Percentiles rank a stretch among this genome's conserved stretches.
Conservation (phyloP, 352 stramenopile species). For the Pythium plurisporium region DNA sequence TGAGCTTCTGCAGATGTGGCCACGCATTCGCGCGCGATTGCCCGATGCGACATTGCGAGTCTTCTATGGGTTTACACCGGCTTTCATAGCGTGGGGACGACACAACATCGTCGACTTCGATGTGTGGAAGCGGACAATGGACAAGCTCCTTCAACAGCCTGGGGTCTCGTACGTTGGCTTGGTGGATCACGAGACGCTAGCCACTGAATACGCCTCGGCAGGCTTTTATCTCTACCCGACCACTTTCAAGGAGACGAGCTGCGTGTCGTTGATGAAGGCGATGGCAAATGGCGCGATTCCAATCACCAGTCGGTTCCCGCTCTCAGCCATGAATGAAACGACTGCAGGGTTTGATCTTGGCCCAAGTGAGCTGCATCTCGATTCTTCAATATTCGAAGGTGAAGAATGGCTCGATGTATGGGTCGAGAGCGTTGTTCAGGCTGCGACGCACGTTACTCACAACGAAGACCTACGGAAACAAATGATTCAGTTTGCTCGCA, state of each 20-base stretch:
- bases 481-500: slow-evolving; percentile 60
- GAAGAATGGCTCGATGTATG: slow-evolving; percentile 44
- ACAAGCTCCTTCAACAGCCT: slow-evolving; percentile 30
- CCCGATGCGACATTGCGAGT: slow-evolving; percentile 62
- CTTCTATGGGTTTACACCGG: slow-evolving; percentile 87
- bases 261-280: slow-evolving; percentile 91
- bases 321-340: slow-evolving; percentile 69
- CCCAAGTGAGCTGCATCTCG: slow-evolving; percentile 25
- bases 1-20: slow-evolving; percentile 65
- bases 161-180: slow-evolving; percentile 78
- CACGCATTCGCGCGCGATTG: slow-evolving; percentile 46
- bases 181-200: slow-evolving; percentile 73
- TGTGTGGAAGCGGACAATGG: slow-evolving; percentile 55
- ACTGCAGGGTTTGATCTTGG: slow-evolving; percentile 69
- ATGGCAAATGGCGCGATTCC: slow-evolving; percentile 88
- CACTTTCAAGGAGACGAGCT: slow-evolving; percentile 87
- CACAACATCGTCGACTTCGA: slow-evolving; percentile 42
- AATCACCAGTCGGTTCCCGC: slow-evolving; percentile 73
- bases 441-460: slow-evolving; percentile 28
- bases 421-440: slow-evolving; percentile 43
- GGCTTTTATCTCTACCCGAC: slow-evolving; percentile 92
- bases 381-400: slow-evolving; percentile 23
- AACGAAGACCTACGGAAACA: slow-evolving; percentile 24
- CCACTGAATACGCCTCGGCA: slow-evolving; percentile 53
- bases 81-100: slow-evolving; percentile 65